Evolutionary conservation across 108 stramenopile species (phyloP), one percentile per base, ranked within the genome.

Genomic region (Pseudonitzschia multistriata): DNA sequence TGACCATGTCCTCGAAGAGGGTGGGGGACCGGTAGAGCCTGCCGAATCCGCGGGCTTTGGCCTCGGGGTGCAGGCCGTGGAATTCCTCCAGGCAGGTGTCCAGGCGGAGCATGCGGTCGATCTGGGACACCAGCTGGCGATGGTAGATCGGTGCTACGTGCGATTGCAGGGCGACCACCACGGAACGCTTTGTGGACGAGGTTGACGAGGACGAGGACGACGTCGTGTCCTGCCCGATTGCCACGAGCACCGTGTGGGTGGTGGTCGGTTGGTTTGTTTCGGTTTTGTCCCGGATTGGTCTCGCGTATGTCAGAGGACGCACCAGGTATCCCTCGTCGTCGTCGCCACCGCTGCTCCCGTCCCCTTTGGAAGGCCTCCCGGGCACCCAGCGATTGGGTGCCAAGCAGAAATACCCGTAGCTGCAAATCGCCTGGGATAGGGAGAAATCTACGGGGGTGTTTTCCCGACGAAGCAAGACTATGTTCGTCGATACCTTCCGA

Each of bases 1-100:
- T 57, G 14, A 57, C 56, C 56, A 57, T 57, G 56, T 57, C 56
- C 56, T 57, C 56, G 31, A 57, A 57, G 56, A 57, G 56, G 15
- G 56, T 57, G 5, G 56, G 56, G 31, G 56, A 57, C 28, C 56
- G 56, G 25, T 57, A 57, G 14, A 57, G 56, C 56, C 56, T 30
- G 4, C 56, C 56, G 17, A 57, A 57, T 6, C 56, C 56, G 15
- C 56, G 24, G n/a, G n/a, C 28, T 29, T 17, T 29, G 14, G 56
- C 56, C 56, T 57, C 56, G 31, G 31, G 28, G 25, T 57, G 28
- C 25, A 57, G 27, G 13, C 25, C 31, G 56, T 57, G 56, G 56
- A 57, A 57, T 29, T 17, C 28, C 15, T 57, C 56, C 5, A 57
- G 56, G 56, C 28, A 29, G 10, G 28, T 27, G 31, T 57, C 28